A percentile compares a stretch with the other conserved stretches of the same genome.
Evolutionary conservation across 2,329 filamentous ascomycete genomes (phyloP).

Genomic region (Botrytis porri): DNA sequence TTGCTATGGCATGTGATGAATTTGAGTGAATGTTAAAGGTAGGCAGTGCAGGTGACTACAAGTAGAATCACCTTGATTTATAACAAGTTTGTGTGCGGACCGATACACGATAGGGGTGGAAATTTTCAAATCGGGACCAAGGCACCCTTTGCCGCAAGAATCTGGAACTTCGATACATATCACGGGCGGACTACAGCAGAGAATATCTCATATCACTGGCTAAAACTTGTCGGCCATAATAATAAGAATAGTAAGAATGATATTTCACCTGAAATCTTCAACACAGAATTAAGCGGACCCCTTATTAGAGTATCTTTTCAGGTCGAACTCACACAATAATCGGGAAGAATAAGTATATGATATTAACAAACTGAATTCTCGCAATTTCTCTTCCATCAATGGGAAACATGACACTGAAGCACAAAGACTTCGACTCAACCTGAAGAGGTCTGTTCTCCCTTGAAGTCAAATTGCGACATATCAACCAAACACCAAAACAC

Average conservation of each 20-base stretch:
- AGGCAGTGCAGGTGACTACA: not conserved
- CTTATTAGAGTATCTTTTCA: not conserved
- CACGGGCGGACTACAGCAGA: too few relatives aligned
- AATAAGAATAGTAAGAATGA: not conserved
- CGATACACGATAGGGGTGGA: not conserved
- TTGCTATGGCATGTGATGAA: not conserved
- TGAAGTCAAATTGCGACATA: not conserved
- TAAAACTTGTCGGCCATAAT: not conserved
- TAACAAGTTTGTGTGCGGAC: not conserved
- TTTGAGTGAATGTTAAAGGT: rapidly evolving
- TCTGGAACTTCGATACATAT: not conserved
- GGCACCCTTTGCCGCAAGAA: not conserved
- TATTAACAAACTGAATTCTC: not conserved
- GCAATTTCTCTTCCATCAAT: not conserved
- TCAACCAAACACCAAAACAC: not conserved
- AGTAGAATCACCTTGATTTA: not conserved
- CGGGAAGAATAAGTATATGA: not conserved
- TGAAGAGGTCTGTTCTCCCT: too few relatives aligned
- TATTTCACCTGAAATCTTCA: not conserved
- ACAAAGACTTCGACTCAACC: not conserved
- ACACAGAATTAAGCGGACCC: not conserved
- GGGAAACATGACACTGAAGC: not conserved
- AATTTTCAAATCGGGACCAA: not conserved
- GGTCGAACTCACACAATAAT: too few relatives aligned
- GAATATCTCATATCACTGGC: not conserved